Conservation (phyloP, 441 rosid species). For the Eruca vesicaria region DNA sequence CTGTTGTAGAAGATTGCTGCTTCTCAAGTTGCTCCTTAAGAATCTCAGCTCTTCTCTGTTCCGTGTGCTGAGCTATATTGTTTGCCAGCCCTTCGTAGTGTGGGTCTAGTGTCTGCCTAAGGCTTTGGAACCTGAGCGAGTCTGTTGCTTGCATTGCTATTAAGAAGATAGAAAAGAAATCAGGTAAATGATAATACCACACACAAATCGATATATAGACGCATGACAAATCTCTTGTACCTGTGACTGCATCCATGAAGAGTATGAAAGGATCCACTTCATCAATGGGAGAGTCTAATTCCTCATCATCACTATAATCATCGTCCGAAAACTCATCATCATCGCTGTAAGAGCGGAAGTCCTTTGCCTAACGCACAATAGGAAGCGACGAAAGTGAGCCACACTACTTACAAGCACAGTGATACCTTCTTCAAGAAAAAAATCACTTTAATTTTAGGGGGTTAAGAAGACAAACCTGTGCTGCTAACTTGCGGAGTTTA, state of each 20-base stretch:
- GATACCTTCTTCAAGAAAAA: not conserved
- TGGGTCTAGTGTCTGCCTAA: constrained; percentile 74
- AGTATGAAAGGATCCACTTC: constrained; percentile 92
- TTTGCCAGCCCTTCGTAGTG: constrained; percentile 88
- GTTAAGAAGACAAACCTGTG: constrained; percentile 58
- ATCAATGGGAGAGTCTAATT: constrained; percentile 91
- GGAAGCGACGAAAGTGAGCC: not conserved
- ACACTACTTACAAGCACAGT: not conserved
- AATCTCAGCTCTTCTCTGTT: constrained; percentile 81
- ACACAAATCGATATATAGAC: not conserved
- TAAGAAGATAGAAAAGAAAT: not conserved
- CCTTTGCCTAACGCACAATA: constrained; percentile 53
- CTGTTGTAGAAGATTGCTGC: constrained; percentile 53
- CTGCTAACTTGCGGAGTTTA: constrained; percentile 78
- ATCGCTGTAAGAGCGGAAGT: constrained; percentile 65
- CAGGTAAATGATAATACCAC: not conserved
- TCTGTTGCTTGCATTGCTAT: constrained; percentile 75
- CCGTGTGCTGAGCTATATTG: constrained; percentile 92
- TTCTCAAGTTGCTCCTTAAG: constrained; percentile 58
- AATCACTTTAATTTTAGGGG: not conserved
- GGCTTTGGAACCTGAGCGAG: constrained; percentile 70
- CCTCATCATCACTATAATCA: constrained; percentile 86
- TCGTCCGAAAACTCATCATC: constrained; percentile 78
- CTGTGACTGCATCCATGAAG: constrained; percentile 87
- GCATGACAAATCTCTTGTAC: constrained; percentile 33